Evolutionary conservation across 2,329 filamentous ascomycete genomes (phyloP), one percentile per base, ranked within the genome.

Genomic region (Colletotrichum ledebouriae): DNA sequence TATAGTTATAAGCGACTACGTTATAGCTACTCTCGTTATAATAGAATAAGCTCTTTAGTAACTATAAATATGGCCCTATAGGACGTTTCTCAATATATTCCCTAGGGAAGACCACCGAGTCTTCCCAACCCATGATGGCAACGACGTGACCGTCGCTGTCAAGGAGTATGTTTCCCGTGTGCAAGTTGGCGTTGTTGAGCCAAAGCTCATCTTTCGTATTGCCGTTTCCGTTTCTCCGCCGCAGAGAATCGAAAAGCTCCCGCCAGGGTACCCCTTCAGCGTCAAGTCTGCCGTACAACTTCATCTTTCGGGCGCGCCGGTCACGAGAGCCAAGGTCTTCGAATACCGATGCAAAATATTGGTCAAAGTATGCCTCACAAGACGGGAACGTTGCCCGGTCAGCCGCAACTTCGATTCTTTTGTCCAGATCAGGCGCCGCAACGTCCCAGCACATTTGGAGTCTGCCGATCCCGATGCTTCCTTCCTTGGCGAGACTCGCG

Each of bases 81-180:
- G n/a, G n/a, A n/a, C n/a, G n/a, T n/a, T n/a, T n/a, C n/a, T n/a
- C n/a, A n/a, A n/a, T n/a, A n/a, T n/a, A n/a, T n/a, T 49, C 37
- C 15, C 41, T 65, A 0, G 69, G 71, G 44, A 71, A 46, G 11
- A 67, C 15, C 2, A 47, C 42, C n/a, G 62, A 55, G 33, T 59
- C 37, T 10, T 71, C 71, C 66, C 69, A 72, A 3, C 68, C 71
- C 50, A 72, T 25, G 6, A 72, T 41, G 47, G 56, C 57, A 1
- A 44, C 17, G 13, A 71, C 41, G n/a, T 59, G n/a, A 7, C 41
- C 39, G 13, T 56, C 20, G 4, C 29, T 37, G 39, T 60, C 59
- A 5, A 67, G 33, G 9, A 71, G 65, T 4, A 72, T 44, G 6
- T 70, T 65, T 4, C 62, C 42, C 9, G 41, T 42, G 9, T 67